phyloP scores from a whole-genome alignment of 2,329 filamentous ascomycete genomes.

The Diplocarpon rosae region DNA sequence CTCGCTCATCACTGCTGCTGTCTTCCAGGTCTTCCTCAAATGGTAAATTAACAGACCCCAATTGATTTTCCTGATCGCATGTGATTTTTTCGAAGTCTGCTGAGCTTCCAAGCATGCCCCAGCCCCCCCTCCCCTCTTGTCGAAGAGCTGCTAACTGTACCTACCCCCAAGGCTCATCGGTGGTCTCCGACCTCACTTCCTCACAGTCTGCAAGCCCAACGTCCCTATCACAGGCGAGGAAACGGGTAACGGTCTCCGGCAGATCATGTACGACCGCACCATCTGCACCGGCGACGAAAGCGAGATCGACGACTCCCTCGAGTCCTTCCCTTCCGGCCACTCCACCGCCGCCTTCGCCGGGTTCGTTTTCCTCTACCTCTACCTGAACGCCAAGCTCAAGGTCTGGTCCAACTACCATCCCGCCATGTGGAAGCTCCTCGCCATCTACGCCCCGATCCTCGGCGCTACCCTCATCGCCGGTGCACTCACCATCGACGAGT shows the following conservation, averaged over 20 bases:
- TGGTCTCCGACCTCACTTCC: slow-evolving; percentile 60
- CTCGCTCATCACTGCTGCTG: slow-evolving; percentile 56
- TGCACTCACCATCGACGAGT: slow-evolving; percentile 60
- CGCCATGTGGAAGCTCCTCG: slow-evolving; percentile 61
- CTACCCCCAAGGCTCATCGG: slow-evolving; percentile 44
- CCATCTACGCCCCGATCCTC: slow-evolving; percentile 53
- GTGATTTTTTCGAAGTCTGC: too few species aligned
- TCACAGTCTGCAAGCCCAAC: slow-evolving; percentile 56
- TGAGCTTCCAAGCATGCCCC: too few species aligned
- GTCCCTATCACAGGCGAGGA: slow-evolving; percentile 31
- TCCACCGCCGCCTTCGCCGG: slow-evolving; percentile 63
- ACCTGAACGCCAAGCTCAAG: slow-evolving; percentile 71
- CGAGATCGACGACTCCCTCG: slow-evolving; percentile 57
- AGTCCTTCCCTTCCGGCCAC: slow-evolving; percentile 65
- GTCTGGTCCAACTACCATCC: slow-evolving; percentile 63
- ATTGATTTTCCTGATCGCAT: too few species aligned
- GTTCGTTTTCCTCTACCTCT: slow-evolving; percentile 59
- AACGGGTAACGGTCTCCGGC: slow-evolving; percentile 40
- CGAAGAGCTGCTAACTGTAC: slow-evolving; percentile 62
- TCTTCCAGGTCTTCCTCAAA: slow-evolving; percentile 69
- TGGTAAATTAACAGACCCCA: slow-evolving; percentile 29
- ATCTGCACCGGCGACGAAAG: slow-evolving; percentile 57
- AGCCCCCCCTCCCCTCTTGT: slow-evolving; percentile 45
- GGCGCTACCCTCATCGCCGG: slow-evolving; percentile 58
- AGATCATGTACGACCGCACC: slow-evolving; percentile 57